phyloP scores from a whole-genome alignment of 192 early-diverging fungal genomes.

The Kickxella alabastrina region DNA sequence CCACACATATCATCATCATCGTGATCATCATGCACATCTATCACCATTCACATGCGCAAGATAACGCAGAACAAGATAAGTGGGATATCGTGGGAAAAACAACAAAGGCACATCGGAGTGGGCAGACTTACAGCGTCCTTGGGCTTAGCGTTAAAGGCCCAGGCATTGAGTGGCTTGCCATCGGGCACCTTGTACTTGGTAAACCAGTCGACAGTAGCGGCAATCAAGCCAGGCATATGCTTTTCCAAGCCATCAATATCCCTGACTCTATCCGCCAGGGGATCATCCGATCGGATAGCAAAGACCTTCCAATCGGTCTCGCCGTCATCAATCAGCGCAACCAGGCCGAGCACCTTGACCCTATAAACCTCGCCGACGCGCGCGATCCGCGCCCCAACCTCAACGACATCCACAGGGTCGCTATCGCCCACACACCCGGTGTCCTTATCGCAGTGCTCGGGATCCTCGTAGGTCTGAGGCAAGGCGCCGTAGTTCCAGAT shows the following conservation, averaged over 20 bases:
- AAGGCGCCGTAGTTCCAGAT: slow-evolving; percentile 99
- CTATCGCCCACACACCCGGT: slow-evolving; percentile 96
- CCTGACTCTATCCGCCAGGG: slow-evolving; percentile 91
- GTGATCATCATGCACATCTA: too few relatives aligned
- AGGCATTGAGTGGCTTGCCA: slow-evolving; percentile 98
- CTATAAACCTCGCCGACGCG: slow-evolving; percentile 93
- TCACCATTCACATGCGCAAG: too few relatives aligned
- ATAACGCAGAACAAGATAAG: too few relatives aligned
- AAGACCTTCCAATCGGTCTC: slow-evolving; percentile 99
- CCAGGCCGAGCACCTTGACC: slow-evolving; percentile 97
- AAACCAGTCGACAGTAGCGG: slow-evolving; percentile 99
- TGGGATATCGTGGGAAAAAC: too few relatives aligned
- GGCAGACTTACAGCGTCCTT: slow-evolving; percentile 45
- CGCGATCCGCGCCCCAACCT: slow-evolving; percentile 94
- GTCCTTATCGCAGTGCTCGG: slow-evolving; percentile 78
- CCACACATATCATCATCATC: too few relatives aligned
- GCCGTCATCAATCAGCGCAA: slow-evolving; percentile 98
- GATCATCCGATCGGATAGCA: slow-evolving; percentile 96
- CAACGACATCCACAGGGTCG: slow-evolving; percentile 96
- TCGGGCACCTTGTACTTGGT: slow-evolving; percentile 99
- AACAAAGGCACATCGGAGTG: too few relatives aligned
- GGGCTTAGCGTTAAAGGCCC: slow-evolving; percentile 90
- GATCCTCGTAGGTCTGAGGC: slow-evolving; percentile 99
- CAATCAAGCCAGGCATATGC: slow-evolving; percentile 91
- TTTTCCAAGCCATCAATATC: slow-evolving; percentile 98